phyloP scores from a whole-genome alignment of 352 stramenopile species.

The Phytophthora hibernalis region DNA sequence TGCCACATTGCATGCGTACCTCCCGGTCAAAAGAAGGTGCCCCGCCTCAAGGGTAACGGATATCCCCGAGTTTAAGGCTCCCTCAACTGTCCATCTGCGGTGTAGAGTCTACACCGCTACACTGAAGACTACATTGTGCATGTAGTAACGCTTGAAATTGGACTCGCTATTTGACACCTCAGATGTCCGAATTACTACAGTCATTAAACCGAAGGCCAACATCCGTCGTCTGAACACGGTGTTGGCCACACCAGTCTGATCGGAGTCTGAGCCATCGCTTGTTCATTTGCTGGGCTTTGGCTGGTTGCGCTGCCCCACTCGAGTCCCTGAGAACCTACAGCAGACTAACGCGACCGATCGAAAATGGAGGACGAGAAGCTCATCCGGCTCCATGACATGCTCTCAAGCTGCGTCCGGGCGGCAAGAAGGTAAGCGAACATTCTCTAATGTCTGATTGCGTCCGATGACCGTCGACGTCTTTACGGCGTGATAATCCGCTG shows the following conservation, averaged over 20 bases:
- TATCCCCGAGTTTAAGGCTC: slow-evolving; percentile 18
- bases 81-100: not conserved
- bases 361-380: slow-evolving; percentile 89
- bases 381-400: slow-evolving; percentile 85
- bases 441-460: slow-evolving; percentile 8
- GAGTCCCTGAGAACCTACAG: not conserved
- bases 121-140: too few relatives aligned
- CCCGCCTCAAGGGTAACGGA: not conserved
- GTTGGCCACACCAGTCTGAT: not conserved
- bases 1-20: not conserved
- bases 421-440: slow-evolving; percentile 63
- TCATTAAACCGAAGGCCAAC: not conserved
- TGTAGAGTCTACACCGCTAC: too few relatives aligned
- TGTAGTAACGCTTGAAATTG: slow-evolving; percentile 13
- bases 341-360: not conserved
- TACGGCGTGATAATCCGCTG: not conserved
- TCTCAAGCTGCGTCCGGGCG: slow-evolving; percentile 85
- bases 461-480: slow-evolving; percentile 17
- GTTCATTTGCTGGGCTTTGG: not conserved
- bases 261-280: slow-evolving; percentile 2
- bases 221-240: not conserved
- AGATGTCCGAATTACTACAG: slow-evolving; percentile 5
- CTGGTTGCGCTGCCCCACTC: slow-evolving; percentile 1
- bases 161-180: not conserved
- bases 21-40: not conserved